Evolutionary conservation across 257 asterid genomes (phyloP), one percentile per base, ranked within the genome.

Genomic region (Handroanthus guayacan): DNA sequence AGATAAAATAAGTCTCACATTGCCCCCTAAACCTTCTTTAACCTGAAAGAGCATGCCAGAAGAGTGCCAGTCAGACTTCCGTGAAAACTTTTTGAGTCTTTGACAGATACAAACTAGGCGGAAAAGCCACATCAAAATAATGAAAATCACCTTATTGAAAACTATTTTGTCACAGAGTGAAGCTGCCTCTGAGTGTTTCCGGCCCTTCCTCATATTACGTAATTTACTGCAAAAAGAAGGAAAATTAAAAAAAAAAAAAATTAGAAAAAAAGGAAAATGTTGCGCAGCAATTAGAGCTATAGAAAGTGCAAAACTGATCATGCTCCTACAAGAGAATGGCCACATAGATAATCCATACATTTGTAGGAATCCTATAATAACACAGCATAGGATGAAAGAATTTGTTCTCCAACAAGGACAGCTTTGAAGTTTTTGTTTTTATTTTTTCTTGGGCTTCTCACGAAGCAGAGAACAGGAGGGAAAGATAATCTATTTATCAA

Each of bases 11-110:
- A 92, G 75, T 45, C 99, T 87, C 37, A 95, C 99, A 3, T 81
- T 85, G 71, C 99, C 97, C 48, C 99, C 99, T 69, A 95, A 84
- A 65, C 97, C 98, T 90, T 91, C 90, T 81, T 95, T 95, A 58
- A 95, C 89, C 99, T 95, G 58, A 79, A 77, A 71, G 78, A 64
- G 83, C 60, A 75, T 36, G 75, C 60, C 38, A 63, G 44, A 67
- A 54, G 57, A 65, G 64, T 16, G 67, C 43, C 64, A 13, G 78
- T 79, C 75, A 62, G 43, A 69, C 64, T 61, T 74, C 63, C 25
- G 84, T 17, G 39, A 78, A 38, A 81, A 31, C 34, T 45, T 25
- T 25, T 25, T 25, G 31, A 25, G 31, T 25, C 31, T 25, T 63
- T 14, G 72, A 56, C 14, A 60, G 9, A 79, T 43, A 64, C 62